phyloP scores from a whole-genome alignment of 495 filamentous ascomycete genomes.

The Hypoxylon perforatum region DNA sequence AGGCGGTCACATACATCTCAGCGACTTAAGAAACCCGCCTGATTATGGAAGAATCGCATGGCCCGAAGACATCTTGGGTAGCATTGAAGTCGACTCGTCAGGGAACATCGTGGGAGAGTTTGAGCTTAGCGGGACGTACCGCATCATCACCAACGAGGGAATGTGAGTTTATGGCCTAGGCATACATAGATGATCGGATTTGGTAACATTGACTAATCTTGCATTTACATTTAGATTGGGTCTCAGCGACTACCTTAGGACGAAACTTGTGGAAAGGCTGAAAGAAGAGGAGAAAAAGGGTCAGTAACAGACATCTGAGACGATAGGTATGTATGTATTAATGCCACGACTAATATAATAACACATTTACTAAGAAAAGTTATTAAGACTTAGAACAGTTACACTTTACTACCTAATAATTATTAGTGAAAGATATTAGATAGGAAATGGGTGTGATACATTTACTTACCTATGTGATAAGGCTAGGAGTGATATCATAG shows the following conservation, averaged over 20 bases:
- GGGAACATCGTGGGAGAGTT: conserved; percentile 78
- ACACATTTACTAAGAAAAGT: no score
- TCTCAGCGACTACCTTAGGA: conserved; percentile 65
- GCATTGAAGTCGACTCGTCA: conserved; percentile 81
- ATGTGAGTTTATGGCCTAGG: conserved; percentile 64
- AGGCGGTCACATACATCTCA: conserved; percentile 92
- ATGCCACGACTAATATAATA: neutral
- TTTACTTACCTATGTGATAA: no score
- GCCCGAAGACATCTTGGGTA: conserved; percentile 94
- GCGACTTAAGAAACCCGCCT: conserved; percentile 81
- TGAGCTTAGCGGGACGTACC: conserved; percentile 74
- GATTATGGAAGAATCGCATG: conserved; percentile 92
- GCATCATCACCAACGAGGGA: conserved; percentile 74
- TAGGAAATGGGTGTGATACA: no score
- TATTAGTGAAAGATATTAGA: no score
- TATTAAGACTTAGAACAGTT: no score
- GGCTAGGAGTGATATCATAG: no score
- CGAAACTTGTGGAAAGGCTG: conserved; percentile 64
- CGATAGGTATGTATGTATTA: neutral
- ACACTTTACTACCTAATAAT: no score
- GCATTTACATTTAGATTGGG: conserved; percentile 54
- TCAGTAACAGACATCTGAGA: neutral
- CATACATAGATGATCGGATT: neutral
- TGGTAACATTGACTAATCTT: conserved; percentile 26
- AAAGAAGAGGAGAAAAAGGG: conserved; percentile 55